Percentiles rank a stretch among this genome's conserved stretches.
Conservation (phyloP, 1,284 basidiomycete genomes). For the Singerocomus inundabilis region DNA sequence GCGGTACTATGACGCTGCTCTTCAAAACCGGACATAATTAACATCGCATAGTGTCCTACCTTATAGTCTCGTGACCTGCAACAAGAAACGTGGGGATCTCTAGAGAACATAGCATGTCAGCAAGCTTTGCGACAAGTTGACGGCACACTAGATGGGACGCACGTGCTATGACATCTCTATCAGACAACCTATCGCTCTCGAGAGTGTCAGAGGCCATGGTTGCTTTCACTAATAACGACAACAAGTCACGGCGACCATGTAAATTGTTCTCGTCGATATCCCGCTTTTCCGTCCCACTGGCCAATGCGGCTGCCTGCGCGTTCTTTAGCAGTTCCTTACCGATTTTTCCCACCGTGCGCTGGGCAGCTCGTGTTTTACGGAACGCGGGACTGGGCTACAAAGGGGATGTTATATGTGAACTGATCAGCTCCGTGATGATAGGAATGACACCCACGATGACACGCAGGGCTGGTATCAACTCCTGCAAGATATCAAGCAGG, state of each 20-base stretch:
- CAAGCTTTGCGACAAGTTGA: not conserved
- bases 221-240: conserved; percentile 57
- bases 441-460: conserved; percentile 22
- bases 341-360: conserved; percentile 33
- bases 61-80: conserved; percentile 79
- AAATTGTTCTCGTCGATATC: conserved; percentile 32
- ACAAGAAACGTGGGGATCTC: conserved; percentile 43
- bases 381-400: conserved; percentile 15
- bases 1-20: conserved; percentile 50
- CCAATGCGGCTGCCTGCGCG: conserved; percentile 39
- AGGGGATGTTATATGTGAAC: not conserved
- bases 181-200: conserved; percentile 59
- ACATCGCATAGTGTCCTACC: conserved; percentile 45
- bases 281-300: conserved; percentile 17
- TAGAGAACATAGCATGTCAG: conserved; percentile 11
- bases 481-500: conserved; percentile 36
- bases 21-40: too few species aligned
- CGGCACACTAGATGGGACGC: conserved; percentile 32
- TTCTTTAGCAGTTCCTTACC: conserved; percentile 46
- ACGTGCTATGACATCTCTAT: conserved; percentile 75
- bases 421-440: too few species aligned
- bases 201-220: conserved; percentile 65
- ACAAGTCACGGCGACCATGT: conserved; percentile 44
- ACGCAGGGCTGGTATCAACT: conserved; percentile 41
- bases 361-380: conserved; percentile 11